Base-by-base conservation (phyloP, 2,329 filamentous ascomycete species). In the Helotiales sp. region DNA sequence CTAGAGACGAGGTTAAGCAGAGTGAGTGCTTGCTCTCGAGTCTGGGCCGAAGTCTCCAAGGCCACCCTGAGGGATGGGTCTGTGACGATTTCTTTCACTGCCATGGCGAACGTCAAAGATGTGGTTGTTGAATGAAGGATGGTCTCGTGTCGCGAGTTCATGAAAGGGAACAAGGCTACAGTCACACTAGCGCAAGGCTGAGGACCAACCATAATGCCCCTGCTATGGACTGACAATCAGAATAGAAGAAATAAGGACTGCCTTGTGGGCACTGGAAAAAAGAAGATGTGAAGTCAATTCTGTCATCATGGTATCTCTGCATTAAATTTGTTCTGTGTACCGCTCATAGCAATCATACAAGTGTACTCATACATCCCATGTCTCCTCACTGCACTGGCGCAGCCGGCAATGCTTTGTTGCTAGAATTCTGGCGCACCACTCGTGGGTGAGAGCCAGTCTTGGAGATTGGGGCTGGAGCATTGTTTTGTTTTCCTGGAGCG, bases 1-100 rank as follows among this genome's bases (percentile, higher is more conserved):
- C 79, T 77, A 46, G 81, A 79, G 60, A 91, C 78, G 56, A 92
- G 80, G 54, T 81, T 78, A 54, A 92, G 79, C 55, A 92, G 81
- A 25, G 78, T 77, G 63, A 89, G 79, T 55, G 89, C 90, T 73
- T 93, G 88, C 50, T 85, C 77, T 65, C 89, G 87, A 15, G 90
- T 87, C 62, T 89, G 82, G 56, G 83, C 81, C n/a, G 90, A 92
- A 55, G 87, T 86, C 63, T 86, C 78, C 49, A 96, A 79, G 48
- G 91, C 88, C 5, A 85, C 81, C 56, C 81, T 78, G 47, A 96
- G 84, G 59, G 81, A 77, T 2, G 83, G 77, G 67, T 90, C 86
- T 56, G 81, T 84, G 61, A 91, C 82, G 62, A 86, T 82, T 22
- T 80, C 75, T 60, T 80, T 75, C 66, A 81, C 77, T 33, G 80